Percentiles rank a stretch among this genome's conserved stretches.
Evolutionary conservation across 192 early-diverging fungal genomes (phyloP).

Genomic region (Backusella sp.): DNA sequence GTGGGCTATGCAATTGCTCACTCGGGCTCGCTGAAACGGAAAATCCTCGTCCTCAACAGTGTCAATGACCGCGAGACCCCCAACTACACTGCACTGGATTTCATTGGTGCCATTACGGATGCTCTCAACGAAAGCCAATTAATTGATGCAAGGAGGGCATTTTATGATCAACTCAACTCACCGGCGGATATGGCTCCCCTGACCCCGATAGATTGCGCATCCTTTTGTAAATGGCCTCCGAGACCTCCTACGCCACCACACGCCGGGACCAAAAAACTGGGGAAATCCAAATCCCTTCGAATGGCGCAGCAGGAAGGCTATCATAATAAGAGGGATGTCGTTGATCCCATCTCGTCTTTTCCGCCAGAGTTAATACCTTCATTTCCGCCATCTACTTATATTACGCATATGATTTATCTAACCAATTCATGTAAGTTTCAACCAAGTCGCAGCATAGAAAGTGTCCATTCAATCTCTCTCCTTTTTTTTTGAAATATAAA

Average conservation of each 20-base stretch:
- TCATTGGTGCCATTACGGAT: constrained; percentile 60
- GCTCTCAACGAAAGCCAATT: constrained; percentile 53
- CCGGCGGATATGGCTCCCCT: not conserved
- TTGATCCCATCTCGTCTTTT: not conserved
- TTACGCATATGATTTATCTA: constrained; percentile 53
- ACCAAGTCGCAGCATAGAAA: too few species aligned
- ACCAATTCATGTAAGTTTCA: constrained; percentile 42
- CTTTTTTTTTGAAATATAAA: not conserved
- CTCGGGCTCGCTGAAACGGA: constrained; percentile 46
- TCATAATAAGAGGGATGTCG: not conserved
- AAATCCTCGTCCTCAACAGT: constrained; percentile 68
- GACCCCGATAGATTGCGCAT: not conserved
- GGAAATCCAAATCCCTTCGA: not conserved
- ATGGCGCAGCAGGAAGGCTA: not conserved
- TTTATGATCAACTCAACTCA: constrained; percentile 7
- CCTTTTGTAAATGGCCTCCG: constrained; percentile 27
- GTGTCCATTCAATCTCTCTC: not conserved
- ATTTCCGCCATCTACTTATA: constrained; percentile 32
- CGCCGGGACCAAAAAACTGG: not conserved
- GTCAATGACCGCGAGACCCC: constrained; percentile 64
- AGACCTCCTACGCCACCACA: not conserved
- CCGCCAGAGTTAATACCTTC: constrained; percentile 25
- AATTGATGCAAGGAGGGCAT: constrained; percentile 31
- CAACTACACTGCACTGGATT: constrained; percentile 66
- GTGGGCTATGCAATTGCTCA: constrained; percentile 61